Conservation (phyloP, 768 basidiomycete species). For the Coprinellus aureogranulatus region DNA sequence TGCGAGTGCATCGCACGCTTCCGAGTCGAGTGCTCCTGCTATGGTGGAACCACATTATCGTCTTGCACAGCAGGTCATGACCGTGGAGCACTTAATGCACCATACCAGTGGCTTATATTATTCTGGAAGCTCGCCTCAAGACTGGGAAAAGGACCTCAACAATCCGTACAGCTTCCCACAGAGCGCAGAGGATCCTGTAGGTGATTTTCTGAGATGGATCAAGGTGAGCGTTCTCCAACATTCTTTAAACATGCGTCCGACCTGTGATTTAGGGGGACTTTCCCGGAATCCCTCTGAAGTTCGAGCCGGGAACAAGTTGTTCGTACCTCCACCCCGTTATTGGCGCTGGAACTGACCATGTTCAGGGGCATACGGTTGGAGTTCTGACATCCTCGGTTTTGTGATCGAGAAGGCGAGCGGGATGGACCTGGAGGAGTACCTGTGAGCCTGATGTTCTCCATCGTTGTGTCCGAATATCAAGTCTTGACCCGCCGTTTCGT, state of each 20-base stretch:
- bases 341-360: background rate
- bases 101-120: conserved; percentile 23
- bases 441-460: conserved; percentile 19
- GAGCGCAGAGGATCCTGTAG: conserved; percentile 16
- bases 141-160: conserved; percentile 7
- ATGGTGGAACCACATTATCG: background rate
- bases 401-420: conserved; percentile 26
- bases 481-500: no score
- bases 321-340: background rate
- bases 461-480: no score
- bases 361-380: conserved; percentile 25
- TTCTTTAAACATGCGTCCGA: background rate
- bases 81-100: conserved; percentile 19
- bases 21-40: no score
- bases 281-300: conserved; percentile 21
- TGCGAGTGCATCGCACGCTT: no score
- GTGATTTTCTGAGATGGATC: conserved; percentile 13
- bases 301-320: conserved; percentile 31
- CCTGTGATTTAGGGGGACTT: conserved; percentile 19
- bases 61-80: conserved; percentile 16
- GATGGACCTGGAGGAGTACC: conserved; percentile 26
- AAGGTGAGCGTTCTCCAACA: conserved; percentile 9
- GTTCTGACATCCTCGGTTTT: conserved; percentile 24
- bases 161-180: conserved; percentile 8
- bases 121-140: background rate